Percentiles rank a stretch among this genome's conserved stretches.
Conservation (phyloP, 73 alveolate species). For the Symbiodinium pilosum region DNA sequence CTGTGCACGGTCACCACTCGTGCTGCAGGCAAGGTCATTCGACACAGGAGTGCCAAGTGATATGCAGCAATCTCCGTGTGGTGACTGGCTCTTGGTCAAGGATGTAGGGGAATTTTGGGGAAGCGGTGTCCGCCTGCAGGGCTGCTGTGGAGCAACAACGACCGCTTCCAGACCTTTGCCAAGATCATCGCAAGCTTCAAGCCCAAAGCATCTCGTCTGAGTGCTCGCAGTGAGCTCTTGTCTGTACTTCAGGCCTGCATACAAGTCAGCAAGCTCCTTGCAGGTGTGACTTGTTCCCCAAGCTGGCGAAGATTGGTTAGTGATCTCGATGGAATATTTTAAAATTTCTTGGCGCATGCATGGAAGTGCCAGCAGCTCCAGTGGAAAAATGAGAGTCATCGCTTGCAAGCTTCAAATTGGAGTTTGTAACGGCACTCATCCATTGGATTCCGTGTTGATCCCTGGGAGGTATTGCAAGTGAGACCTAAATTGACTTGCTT, state of each 20-base stretch:
- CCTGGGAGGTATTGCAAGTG: too few relatives aligned
- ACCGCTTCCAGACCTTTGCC: constrained; percentile 48
- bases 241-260: too few relatives aligned
- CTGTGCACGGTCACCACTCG: constrained; percentile 66
- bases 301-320: not conserved
- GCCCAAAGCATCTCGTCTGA: not conserved
- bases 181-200: constrained; percentile 56
- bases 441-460: too few relatives aligned
- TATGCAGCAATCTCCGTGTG: not conserved
- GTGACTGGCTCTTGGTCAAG: not conserved
- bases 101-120: not conserved
- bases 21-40: constrained; percentile 46
- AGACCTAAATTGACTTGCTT: not conserved
- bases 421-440: too few relatives aligned
- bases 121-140: not conserved
- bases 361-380: not conserved
- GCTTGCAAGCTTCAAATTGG: too few relatives aligned
- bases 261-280: not conserved
- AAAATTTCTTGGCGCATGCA: too few relatives aligned
- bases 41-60: too few relatives aligned
- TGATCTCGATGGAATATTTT: constrained; percentile 1
- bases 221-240: too few relatives aligned
- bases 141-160: constrained; percentile 13
- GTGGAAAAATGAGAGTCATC: too few relatives aligned
- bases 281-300: constrained; percentile 1